These are phyloP conservation scores for Colletotrichum tanaceti DNA, from an alignment of 2,329 filamentous ascomycete species.

Conservation along the genomic window DNA sequence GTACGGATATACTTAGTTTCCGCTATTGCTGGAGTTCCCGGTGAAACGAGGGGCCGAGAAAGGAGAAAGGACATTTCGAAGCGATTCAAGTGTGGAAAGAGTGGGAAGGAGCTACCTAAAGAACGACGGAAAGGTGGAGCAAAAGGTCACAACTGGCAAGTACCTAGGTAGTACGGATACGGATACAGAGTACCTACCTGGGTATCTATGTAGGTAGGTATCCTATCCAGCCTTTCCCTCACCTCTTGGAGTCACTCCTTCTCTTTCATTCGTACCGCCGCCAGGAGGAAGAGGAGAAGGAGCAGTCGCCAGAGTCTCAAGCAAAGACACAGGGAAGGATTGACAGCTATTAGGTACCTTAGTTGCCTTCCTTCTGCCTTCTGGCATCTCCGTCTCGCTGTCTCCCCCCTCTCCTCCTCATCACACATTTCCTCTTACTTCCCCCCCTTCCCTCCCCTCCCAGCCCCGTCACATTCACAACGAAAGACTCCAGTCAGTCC, in stretches of 20 bases:
- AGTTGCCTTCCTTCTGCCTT: neutral
- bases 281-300: neutral
- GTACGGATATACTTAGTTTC: too few relatives aligned
- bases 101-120: conserved; percentile 37
- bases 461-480: conserved; percentile 27
- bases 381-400: neutral
- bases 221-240: conserved; percentile 15
- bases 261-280: neutral
- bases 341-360: too few relatives aligned
- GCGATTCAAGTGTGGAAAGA: conserved; percentile 25
- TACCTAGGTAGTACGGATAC: too few relatives aligned
- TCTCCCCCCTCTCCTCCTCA: conserved; percentile 1
- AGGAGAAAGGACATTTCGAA: neutral
- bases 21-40: conserved; percentile 28
- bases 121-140: conserved; percentile 15
- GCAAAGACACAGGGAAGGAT: neutral
- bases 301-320: neutral
- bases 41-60: conserved; percentile 25
- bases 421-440: neutral
- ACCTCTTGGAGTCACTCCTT: neutral
- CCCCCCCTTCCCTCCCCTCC: neutral
- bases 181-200: too few relatives aligned
- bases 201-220: too few relatives aligned
- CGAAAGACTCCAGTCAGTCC: conserved; percentile 14
- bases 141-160: neutral